phyloP scores from a whole-genome alignment of 2,329 filamentous ascomycete species.

The Neophaeococcomyces mojaviensis region DNA sequence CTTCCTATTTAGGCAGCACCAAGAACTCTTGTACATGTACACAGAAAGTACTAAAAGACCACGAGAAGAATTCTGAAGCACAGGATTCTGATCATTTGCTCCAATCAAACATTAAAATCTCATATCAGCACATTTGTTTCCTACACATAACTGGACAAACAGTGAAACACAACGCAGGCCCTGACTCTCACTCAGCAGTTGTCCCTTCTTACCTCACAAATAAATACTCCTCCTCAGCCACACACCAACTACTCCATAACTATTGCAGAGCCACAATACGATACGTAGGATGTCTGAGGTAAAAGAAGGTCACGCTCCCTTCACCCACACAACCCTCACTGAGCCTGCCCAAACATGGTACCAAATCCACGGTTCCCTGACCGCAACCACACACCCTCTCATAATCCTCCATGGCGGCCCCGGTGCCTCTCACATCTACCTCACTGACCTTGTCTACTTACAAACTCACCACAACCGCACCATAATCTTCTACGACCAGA shows the following conservation, averaged over 20 bases:
- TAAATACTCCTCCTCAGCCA: not conserved
- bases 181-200: too few relatives aligned
- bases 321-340: slow-evolving; percentile 28
- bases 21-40: too few relatives aligned
- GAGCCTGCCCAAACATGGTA: slow-evolving; percentile 35
- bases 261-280: too few relatives aligned
- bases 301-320: slow-evolving; percentile 21
- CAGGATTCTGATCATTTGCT: too few relatives aligned
- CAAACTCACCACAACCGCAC: slow-evolving; percentile 33
- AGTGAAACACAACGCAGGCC: too few relatives aligned
- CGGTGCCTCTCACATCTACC: slow-evolving; percentile 41
- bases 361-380: slow-evolving; percentile 31
- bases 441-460: slow-evolving; percentile 34
- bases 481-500: slow-evolving; percentile 49
- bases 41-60: too few relatives aligned
- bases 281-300: slow-evolving; percentile 6
- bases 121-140: too few relatives aligned
- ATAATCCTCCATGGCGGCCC: slow-evolving; percentile 41
- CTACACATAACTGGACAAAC: too few relatives aligned
- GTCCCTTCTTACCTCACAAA: too few relatives aligned
- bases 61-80: too few relatives aligned
- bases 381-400: slow-evolving; percentile 24
- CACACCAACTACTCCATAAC: not conserved
- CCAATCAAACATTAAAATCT: too few relatives aligned
- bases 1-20: too few relatives aligned